These are phyloP conservation scores for Nemania abortiva DNA, from an alignment of 2,329 filamentous ascomycete species.

Conservation along the genomic window DNA sequence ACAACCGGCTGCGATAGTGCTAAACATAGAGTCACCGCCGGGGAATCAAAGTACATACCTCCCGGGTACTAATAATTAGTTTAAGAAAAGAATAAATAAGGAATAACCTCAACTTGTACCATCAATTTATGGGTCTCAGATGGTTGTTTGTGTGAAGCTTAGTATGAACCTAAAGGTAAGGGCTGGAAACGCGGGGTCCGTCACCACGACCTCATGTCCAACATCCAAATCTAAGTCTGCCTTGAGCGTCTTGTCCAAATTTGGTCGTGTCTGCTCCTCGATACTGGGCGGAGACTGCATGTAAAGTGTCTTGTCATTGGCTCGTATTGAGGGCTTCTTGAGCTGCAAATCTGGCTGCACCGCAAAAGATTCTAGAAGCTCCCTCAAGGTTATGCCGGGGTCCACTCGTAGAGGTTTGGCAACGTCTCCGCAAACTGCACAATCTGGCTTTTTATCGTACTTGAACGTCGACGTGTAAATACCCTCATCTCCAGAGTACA, in stretches of 20 bases:
- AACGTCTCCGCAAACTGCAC: conserved; percentile 89
- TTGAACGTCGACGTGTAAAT: conserved; percentile 98
- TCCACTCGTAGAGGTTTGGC: conserved; percentile 81
- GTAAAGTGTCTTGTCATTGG: conserved; percentile 86
- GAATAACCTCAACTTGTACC: background rate
- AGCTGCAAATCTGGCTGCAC: conserved; percentile 89
- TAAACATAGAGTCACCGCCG: background rate
- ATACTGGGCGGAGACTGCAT: conserved; percentile 86
- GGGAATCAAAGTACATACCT: background rate
- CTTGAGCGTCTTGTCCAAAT: conserved; percentile 80
- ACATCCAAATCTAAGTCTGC: conserved; percentile 76
- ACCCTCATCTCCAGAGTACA: conserved; percentile 96
- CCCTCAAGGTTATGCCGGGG: conserved; percentile 78
- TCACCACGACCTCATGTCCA: conserved; percentile 91
- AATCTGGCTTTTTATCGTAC: conserved; percentile 93
- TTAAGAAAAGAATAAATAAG: background rate
- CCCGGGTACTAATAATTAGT: background rate
- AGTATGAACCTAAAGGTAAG: conserved; percentile 72
- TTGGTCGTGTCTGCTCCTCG: conserved; percentile 85
- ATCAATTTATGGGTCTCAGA: conserved; percentile 11
- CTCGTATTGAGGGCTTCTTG: conserved; percentile 89
- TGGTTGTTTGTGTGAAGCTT: conserved; percentile 54
- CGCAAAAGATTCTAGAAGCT: conserved; percentile 86
- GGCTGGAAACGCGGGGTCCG: conserved; percentile 87
- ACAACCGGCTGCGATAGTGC: background rate